phyloP scores from a whole-genome alignment of 2,329 filamentous ascomycete species.

The Talaromyces sp. region DNA sequence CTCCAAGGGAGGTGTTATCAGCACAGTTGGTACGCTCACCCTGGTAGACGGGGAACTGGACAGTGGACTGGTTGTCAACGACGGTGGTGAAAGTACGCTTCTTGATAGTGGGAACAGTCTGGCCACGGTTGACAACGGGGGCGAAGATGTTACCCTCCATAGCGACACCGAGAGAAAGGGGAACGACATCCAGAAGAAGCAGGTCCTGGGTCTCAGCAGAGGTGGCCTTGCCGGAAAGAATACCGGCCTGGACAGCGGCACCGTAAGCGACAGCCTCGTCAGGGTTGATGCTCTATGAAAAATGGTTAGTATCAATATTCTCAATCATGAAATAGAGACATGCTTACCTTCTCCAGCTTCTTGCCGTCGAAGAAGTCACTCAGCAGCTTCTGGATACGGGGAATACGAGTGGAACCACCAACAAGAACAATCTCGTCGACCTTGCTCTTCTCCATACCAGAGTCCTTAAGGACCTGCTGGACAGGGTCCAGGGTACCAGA shows the following conservation, averaged over 20 bases:
- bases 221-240: constrained; percentile 96
- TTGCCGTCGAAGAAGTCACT: constrained; percentile 99
- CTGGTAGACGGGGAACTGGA: constrained; percentile 92
- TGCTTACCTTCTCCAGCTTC: constrained; percentile 87
- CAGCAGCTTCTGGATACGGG: constrained; percentile 97
- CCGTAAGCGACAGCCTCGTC: constrained; percentile 99
- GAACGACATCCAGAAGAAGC: constrained; percentile 92
- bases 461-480: constrained; percentile 94
- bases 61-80: constrained; percentile 69
- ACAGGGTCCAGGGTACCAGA: constrained; percentile 91
- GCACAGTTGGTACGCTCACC: constrained; percentile 98
- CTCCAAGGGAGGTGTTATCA: constrained; percentile 96
- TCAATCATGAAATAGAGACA: not conserved
- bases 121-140: constrained; percentile 80
- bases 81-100: constrained; percentile 86
- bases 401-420: constrained; percentile 98
- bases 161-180: constrained; percentile 95
- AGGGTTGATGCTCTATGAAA: constrained; percentile 81
- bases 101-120: constrained; percentile 78
- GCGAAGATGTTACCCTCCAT: constrained; percentile 99
- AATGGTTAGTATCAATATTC: not conserved
- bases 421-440: constrained; percentile 99
- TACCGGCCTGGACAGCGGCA: constrained; percentile 97
- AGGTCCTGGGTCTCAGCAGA: constrained; percentile 93
- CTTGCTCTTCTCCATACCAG: constrained; percentile 80